These are phyloP conservation scores for Eucalyptus caleyi DNA, from an alignment of 345 rosid genomes.

Conservation along the genomic window DNA sequence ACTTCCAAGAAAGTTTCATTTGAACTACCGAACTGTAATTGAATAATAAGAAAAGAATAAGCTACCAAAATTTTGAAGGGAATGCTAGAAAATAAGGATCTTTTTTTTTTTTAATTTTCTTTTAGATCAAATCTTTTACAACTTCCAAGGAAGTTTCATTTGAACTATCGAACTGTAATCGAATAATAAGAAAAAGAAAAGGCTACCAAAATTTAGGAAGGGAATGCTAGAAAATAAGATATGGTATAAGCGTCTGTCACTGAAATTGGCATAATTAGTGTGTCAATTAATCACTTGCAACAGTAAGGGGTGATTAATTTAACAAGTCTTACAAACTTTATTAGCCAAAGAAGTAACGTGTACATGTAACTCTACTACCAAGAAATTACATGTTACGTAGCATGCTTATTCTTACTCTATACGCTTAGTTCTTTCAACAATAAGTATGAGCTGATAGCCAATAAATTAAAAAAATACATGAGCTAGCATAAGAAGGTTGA, in stretches of 20 bases:
- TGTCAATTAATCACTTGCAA: neutral
- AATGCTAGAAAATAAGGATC: neutral
- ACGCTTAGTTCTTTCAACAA: neutral
- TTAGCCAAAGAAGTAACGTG: neutral
- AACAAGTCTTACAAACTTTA: neutral
- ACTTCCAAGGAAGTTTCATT: neutral
- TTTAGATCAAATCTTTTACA: neutral
- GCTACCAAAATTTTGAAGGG: neutral
- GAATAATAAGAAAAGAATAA: neutral
- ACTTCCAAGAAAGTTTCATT: neutral
- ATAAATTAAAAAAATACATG: neutral
- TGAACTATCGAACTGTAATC: neutral
- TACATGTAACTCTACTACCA: neutral
- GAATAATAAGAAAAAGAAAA: neutral
- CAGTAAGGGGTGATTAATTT: neutral
- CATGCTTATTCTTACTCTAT: neutral
- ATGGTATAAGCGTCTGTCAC: neutral
- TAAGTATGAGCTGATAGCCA: neutral
- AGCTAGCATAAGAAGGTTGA: neutral
- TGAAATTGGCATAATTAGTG: neutral
- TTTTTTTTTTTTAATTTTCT: neutral
- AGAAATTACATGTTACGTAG: neutral
- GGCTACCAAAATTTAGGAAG: neutral
- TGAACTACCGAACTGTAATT: neutral
- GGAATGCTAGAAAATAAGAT: neutral